These are phyloP conservation scores for Metschnikowia orientalis DNA, from an alignment of 805 yeast genomes.

Conservation along the genomic window DNA sequence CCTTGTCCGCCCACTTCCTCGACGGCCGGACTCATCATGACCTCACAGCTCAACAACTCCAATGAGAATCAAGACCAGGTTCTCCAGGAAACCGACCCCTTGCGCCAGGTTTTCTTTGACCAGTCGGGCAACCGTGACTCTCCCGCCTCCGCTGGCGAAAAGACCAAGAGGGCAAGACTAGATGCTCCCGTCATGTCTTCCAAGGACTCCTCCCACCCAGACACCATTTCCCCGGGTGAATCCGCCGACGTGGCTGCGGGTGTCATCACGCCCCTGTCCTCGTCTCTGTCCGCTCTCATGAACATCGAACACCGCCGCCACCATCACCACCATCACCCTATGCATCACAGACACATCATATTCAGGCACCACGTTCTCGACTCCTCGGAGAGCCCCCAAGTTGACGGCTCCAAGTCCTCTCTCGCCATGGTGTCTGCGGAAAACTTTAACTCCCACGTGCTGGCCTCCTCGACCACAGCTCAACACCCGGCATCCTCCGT, in stretches of 20 bases:
- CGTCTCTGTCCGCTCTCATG: conserved; percentile 5
- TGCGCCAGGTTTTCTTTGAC: conserved; percentile 33
- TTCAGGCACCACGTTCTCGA: conserved; percentile 22
- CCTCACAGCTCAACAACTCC: conserved; percentile 29
- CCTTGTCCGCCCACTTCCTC: conserved; percentile 1
- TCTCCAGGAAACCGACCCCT: conserved; percentile 26
- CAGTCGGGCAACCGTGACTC: conserved; percentile 18
- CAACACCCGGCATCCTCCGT: conserved; percentile 5
- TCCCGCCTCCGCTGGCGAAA: conserved; percentile 13
- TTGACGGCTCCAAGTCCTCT: conserved; percentile 1
- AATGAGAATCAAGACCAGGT: conserved; percentile 31
- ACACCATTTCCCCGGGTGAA: conserved; percentile 1
- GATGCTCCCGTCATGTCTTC: conserved; percentile 17
- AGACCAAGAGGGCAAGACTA: conserved; percentile 15
- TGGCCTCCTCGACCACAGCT: conserved; percentile 7
- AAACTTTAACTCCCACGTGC: conserved; percentile 9
- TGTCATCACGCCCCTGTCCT: neutral
- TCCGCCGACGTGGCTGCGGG: conserved; percentile 8
- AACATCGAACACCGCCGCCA: conserved; percentile 8
- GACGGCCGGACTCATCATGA: conserved; percentile 16
- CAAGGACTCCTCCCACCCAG: conserved; percentile 8
- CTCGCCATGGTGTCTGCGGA: conserved; percentile 1
- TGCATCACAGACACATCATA: conserved; percentile 18
- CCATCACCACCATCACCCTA: conserved; percentile 7
- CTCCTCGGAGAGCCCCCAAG: conserved; percentile 1